Conservation (phyloP, 2,329 filamentous ascomycete genomes). For the Xylaria sp. region DNA sequence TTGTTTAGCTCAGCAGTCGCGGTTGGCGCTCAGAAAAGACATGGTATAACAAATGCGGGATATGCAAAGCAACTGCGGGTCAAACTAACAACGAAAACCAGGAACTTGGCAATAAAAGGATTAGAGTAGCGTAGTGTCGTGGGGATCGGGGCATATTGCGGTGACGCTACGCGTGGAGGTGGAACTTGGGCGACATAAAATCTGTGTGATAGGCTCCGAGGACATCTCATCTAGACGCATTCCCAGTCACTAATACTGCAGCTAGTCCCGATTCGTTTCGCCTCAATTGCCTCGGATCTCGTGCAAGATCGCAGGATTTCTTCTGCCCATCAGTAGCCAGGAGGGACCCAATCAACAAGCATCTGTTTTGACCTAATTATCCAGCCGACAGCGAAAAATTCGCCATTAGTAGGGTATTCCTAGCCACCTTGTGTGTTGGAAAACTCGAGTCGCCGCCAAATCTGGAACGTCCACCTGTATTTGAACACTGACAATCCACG, state of each 20-base stretch:
- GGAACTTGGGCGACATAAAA: slow-evolving; percentile 10
- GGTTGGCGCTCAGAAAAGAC: slow-evolving; percentile 29
- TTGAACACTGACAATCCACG: not conserved
- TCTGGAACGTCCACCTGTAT: not conserved
- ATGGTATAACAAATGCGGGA: slow-evolving; percentile 23
- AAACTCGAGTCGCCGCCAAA: not conserved
- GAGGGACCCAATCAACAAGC: slow-evolving; percentile 1
- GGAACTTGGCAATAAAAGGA: slow-evolving; percentile 17
- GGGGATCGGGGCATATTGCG: slow-evolving; percentile 13
- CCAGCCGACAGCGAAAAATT: not conserved
- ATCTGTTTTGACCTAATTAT: not conserved
- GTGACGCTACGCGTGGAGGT: slow-evolving; percentile 17
- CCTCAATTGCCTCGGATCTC: slow-evolving; percentile 4
- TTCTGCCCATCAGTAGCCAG: not conserved
- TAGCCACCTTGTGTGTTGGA: not conserved
- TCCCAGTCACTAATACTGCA: not conserved
- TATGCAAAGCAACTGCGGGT: slow-evolving; percentile 17
- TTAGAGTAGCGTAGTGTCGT: slow-evolving; percentile 20
- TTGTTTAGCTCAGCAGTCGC: slow-evolving; percentile 17
- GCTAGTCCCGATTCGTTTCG: slow-evolving; percentile 11
- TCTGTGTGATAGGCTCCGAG: slow-evolving; percentile 18
- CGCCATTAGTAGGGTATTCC: not conserved
- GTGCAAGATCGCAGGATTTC: slow-evolving; percentile 2
- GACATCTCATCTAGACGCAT: not conserved
- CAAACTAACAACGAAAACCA: slow-evolving; percentile 10